phyloP scores from a whole-genome alignment of 768 basidiomycete genomes.

The Rossbeevera mucosa region DNA sequence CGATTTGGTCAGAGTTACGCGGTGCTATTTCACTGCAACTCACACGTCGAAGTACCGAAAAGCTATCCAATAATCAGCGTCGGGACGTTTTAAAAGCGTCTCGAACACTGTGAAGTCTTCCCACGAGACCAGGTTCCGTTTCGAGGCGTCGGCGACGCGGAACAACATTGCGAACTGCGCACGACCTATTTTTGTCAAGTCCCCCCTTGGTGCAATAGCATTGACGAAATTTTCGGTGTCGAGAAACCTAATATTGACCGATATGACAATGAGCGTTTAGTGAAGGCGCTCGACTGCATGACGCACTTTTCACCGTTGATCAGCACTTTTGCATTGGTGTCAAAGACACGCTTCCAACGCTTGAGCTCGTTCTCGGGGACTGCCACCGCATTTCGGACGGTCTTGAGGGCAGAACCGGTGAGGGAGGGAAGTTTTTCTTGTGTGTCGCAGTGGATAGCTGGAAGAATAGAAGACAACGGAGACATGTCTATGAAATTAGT shows the following conservation, averaged over 20 bases:
- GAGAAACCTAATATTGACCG: constrained; percentile 57
- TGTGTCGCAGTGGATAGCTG: constrained; percentile 52
- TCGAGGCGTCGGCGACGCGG: constrained; percentile 77
- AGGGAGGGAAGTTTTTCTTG: constrained; percentile 39
- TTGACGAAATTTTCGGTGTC: constrained; percentile 88
- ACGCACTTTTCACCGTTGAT: constrained; percentile 79
- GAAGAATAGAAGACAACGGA: constrained; percentile 39
- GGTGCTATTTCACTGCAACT: constrained; percentile 28
- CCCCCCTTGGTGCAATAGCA: constrained; percentile 86
- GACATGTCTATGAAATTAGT: constrained; percentile 37
- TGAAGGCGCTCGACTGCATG: constrained; percentile 11
- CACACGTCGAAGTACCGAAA: constrained; percentile 96
- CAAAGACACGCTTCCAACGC: constrained; percentile 87
- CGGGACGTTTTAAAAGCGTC: constrained; percentile 86
- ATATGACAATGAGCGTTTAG: constrained; percentile 12
- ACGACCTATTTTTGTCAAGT: constrained; percentile 81
- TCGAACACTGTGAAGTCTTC: constrained; percentile 97
- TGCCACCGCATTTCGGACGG: constrained; percentile 63
- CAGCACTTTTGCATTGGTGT: constrained; percentile 69
- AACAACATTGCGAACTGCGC: constrained; percentile 89
- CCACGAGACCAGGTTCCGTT: constrained; percentile 79
- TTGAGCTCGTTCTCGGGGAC: constrained; percentile 79
- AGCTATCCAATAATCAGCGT: constrained; percentile 96
- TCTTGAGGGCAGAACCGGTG: constrained; percentile 53
- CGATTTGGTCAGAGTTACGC: constrained; percentile 5